Evolutionary conservation across 257 asterid genomes (phyloP).

Genomic region (Solanum chaucha): DNA sequence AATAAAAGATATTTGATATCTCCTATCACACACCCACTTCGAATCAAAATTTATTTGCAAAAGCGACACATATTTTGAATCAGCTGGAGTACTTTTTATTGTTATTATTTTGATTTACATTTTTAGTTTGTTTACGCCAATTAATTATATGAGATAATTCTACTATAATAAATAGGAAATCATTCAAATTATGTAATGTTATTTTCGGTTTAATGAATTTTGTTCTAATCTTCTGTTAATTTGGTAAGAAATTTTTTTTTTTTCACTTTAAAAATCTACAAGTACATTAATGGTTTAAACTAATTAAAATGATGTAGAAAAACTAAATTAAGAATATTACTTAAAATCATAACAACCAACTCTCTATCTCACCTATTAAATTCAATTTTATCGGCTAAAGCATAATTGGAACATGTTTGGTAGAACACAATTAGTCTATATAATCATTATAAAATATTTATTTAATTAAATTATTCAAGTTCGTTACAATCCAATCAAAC

Average conservation of each 20-base stretch:
- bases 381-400: not conserved
- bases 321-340: not conserved
- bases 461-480: not conserved
- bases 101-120: too few species aligned
- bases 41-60: not conserved
- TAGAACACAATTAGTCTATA: not conserved
- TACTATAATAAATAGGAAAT: not conserved
- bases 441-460: not conserved
- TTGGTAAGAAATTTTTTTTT: not conserved
- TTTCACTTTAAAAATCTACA: not conserved
- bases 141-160: too few species aligned
- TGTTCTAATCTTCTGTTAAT: not conserved
- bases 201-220: not conserved
- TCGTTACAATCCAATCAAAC: not conserved
- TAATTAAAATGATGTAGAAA: not conserved
- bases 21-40: not conserved
- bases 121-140: not conserved
- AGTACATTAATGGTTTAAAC: not conserved
- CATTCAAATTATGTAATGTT: not conserved
- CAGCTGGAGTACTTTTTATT: too few species aligned
- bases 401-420: not conserved
- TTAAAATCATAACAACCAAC: not conserved
- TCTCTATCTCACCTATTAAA: not conserved
- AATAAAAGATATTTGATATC: too few species aligned
- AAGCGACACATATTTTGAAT: not conserved